phyloP scores from a whole-genome alignment of 1,284 basidiomycete genomes.

The Thecaphora thlaspeos region DNA sequence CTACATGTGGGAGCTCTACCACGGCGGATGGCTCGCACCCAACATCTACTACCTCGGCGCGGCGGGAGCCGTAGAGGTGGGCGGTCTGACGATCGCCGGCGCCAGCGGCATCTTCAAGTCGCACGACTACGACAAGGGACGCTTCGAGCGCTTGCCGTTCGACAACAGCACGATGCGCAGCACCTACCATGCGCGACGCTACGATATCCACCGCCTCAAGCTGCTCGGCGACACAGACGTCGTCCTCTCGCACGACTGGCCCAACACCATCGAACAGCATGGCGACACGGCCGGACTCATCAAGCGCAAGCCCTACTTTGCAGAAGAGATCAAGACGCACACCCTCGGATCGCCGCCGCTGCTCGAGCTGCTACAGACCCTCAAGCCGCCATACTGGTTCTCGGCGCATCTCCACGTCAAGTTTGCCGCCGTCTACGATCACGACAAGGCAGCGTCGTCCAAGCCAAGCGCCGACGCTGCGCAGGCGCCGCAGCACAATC shows the following conservation, averaged over 20 bases:
- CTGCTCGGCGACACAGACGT: conserved; percentile 68
- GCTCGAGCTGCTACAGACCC: conserved; percentile 70
- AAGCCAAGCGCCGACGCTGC: background rate
- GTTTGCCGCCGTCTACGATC: conserved; percentile 50
- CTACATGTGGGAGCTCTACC: conserved; percentile 90
- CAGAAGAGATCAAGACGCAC: conserved; percentile 67
- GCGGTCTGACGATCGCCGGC: conserved; percentile 76
- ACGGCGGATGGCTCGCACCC: conserved; percentile 71
- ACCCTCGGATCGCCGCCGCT: conserved; percentile 86
- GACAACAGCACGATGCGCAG: conserved; percentile 72
- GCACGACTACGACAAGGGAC: conserved; percentile 67
- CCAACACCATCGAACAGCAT: conserved; percentile 76
- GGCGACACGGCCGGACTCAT: conserved; percentile 73
- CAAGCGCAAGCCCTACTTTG: conserved; percentile 77
- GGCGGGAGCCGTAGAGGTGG: conserved; percentile 84
- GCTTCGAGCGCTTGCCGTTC: conserved; percentile 68
- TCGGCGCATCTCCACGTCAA: conserved; percentile 89
- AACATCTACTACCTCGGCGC: conserved; percentile 96
- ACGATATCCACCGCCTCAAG: conserved; percentile 75
- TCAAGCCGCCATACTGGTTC: conserved; percentile 92
- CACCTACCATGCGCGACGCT: conserved; percentile 88
- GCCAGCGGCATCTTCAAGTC: conserved; percentile 89
- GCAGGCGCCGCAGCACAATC: conserved; percentile 12
- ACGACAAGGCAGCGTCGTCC: conserved; percentile 1
- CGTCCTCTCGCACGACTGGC: conserved; percentile 97